phyloP scores from a whole-genome alignment of 2,329 filamentous ascomycete genomes.

The Xylariomycetidae sp. region DNA sequence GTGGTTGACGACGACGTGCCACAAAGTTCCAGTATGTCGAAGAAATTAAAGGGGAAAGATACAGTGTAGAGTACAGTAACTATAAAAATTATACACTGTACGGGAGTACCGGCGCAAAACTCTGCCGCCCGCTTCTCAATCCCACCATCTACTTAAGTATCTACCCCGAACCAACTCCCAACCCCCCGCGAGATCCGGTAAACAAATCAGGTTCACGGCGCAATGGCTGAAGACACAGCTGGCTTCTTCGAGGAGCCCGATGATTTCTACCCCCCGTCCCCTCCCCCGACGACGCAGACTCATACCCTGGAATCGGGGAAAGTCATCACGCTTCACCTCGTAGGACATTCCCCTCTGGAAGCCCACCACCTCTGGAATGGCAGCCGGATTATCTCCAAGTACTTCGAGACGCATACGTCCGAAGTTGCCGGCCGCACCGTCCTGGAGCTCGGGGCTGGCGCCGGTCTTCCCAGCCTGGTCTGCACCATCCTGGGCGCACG shows the following conservation, averaged over 20 bases:
- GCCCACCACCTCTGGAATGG: constrained; percentile 92
- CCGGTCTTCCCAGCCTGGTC: constrained; percentile 76
- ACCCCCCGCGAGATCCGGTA: too few species aligned
- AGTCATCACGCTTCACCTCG: constrained; percentile 65
- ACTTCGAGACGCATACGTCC: constrained; percentile 64
- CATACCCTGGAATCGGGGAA: constrained; percentile 64
- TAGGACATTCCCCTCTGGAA: constrained; percentile 84
- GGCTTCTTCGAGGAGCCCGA: constrained; percentile 72
- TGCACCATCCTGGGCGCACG: constrained; percentile 66
- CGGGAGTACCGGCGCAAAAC: too few species aligned
- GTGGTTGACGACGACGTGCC: too few species aligned
- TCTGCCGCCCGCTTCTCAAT: too few species aligned
- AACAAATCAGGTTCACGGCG: too few species aligned
- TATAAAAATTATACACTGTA: too few species aligned
- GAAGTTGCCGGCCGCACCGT: constrained; percentile 65
- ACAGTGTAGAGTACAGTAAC: too few species aligned
- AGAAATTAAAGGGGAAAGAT: too few species aligned
- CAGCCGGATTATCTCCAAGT: constrained; percentile 67
- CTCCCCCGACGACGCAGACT: constrained; percentile 65
- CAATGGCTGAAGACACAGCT: constrained; percentile 14
- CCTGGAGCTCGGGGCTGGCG: constrained; percentile 83
- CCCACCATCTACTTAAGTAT: too few species aligned
- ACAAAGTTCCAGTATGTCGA: too few species aligned
- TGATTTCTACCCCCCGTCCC: constrained; percentile 73
- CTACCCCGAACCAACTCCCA: too few species aligned